Base-by-base conservation (phyloP, 2,329 filamentous ascomycete species). In the Botryosphaeria dothidea region DNA sequence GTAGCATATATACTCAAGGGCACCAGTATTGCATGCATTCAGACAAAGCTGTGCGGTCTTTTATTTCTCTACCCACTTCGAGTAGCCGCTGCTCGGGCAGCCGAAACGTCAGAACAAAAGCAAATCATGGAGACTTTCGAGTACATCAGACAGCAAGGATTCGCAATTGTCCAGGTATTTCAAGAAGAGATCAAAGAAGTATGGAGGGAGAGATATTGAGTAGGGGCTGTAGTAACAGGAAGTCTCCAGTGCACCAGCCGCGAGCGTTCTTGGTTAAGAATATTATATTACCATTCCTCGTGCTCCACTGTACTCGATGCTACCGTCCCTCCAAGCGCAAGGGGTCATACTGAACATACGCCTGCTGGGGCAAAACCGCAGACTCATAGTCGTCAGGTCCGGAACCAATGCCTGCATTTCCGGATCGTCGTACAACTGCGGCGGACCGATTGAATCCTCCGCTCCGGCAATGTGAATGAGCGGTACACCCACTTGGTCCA, bases 61-160 rank as follows among this genome's bases (percentile, higher is more conserved):
- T 13, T 52, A 17, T 63, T 63, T 8, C 61, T 63, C 48, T 63
- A 41, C n/a, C 61, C 61, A 4, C 48, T 63, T 19, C 46, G 61
- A 7, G 61, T 63, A 13, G 46, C 46, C 31, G 31, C 31, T 34
- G 31, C 31, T 34, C 31, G 31, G n/a, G 61, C 19, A 3, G 11
- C 19, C 4, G 19, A 21, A 1, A 5, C 31, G 3, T 1, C n/a
- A 21, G 49, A 54, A 2, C 49, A 54, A 3, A 13, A 36, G 6
- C 29, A 19, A 21, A 36, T 54, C n/a, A 36, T 23, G 29, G 31
- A 38, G 9, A 34, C 31, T 11, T 54, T 54, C 15, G 19, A 21
- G 3, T 7, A 38, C 4, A 54, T 54, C 13, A 29, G 49, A 23
- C n/a, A 36, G 13, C 49, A 54, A 15, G 49, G 49, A 1, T 36